Base-by-base conservation (phyloP, 176 grass and related monocot genomes). In the Aegilops umbellulata region DNA sequence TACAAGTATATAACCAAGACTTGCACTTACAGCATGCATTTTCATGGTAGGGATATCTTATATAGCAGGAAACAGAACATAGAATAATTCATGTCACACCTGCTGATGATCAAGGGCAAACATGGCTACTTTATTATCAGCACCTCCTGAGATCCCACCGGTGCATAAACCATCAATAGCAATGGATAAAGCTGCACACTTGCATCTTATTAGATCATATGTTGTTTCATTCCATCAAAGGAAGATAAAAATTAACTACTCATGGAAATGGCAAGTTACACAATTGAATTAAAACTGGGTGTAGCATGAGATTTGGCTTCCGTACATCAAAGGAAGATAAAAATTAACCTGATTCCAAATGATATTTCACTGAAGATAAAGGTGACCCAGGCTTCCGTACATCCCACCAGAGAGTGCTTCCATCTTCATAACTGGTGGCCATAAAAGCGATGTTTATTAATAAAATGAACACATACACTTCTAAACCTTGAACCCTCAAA, bases 331-430 rank as follows among this genome's bases (percentile, higher is more conserved):
- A n/a, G n/a, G n/a, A n/a, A n/a, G n/a, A n/a, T n/a, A n/a, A n/a
- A n/a, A n/a, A n/a, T n/a, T n/a, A n/a, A 98, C 96, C 96, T 95
- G 91, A 87, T 89, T 98, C 96, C 61, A 86, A 95, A 87, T 98
- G 96, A 77, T 84, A 95, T 88, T 94, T 95, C 38, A 89, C 84
- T 51, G 93, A 92, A 67, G 78, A 89, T 68, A 98, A 53, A 75
- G 96, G 93, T 20, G 84, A 32, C 10, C 80, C 78, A 84, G 96
- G 91, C 38, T 91, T 94, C 63, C 96, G 86, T 82, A 95, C 51
- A 90, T 98, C 96, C 96, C 96, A 98, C 93, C 93, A 95, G 76
- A 98, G 93, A 64, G 92, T 98, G 81, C 93, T 98, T 86, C 96
- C 96, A 89, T 98, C 96, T 86, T 98, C 96, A 76, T 98, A 95